Base-by-base conservation (phyloP, 306 rosid species). In the Chamaecrista fasciculata region DNA sequence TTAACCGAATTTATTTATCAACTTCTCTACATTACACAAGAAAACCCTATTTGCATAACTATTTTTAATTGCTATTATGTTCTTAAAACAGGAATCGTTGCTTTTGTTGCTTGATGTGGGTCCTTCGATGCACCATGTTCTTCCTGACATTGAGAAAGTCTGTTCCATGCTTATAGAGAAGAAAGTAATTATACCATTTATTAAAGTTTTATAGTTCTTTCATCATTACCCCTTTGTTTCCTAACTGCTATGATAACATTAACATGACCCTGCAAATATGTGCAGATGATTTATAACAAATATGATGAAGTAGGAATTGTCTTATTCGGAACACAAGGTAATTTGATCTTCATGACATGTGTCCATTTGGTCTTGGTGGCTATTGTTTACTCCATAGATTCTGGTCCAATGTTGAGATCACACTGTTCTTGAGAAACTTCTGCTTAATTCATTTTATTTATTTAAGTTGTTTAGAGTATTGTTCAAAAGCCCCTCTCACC, bases 71-170 rank as follows among this genome's bases (percentile, higher is more conserved):
- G 7, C 37, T 59, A 8, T 37, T 18, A 16, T 57, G 43, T 66
- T 68, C 50, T 75, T 42, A 37, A 60, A 67, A 57, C 69, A 93
- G 97, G 98, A 88, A 68, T 83, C 76, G 8, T 72, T 86, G 81
- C 79, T 93, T 80, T 81, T 94, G 79, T 68, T 90, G 86, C 79
- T 94, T 77, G 97, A 94, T 82, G 96, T 90, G 66, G 93, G 98
- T 1, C 97, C 96, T 5, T 83, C 97, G 23, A 94, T 90, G 98
- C 96, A 90, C 80, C 20, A 42, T 16, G 76, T 77, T 85, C 82
- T 94, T 81, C 95, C 94, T 11, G 86, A 80, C 70, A 75, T 86
- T 49, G 90, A 94, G 84, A 93, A 76, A 60, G 87, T 84, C 42
- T 86, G 89, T 72, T 90, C 97, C 46, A 43, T 85, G 84, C 91